Base-by-base conservation (phyloP, 441 rosid genomes). In the Populus trichocarpa region DNA sequence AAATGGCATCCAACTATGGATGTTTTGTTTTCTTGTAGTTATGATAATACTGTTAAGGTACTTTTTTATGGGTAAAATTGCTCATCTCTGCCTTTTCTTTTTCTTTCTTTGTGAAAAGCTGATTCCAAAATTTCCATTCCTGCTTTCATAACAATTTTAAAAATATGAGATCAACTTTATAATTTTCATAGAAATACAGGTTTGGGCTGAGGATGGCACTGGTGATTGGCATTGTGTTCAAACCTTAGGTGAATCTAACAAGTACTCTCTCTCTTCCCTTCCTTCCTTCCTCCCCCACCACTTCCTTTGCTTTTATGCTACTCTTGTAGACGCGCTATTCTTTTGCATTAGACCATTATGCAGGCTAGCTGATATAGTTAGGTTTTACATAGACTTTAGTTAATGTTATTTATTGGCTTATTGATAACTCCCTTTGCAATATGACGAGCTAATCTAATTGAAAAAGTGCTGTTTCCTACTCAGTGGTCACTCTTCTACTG, bases 1-100 rank as follows among this genome's bases (percentile, higher is more conserved):
- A 87, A 85, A 82, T 96, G 99, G 99, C 98, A 96, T 85, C 99
- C 99, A 7, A 93, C 92, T 40, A 46, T 90, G 90, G 98, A 92
- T 82, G 66, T 94, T 71, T 86, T 96, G 73, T 92, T 96, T 30
- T 30, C 32, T 30, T 30, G 32, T 77, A 89, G 97, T 86, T 96
- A 94, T 78, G 99, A 96, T 86, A 94, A 94, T 30, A 30, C 42
- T 38, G 42, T 38, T 38, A 38, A 38, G 42, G 42, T 38, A 38
- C 42, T 9, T 38, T 38, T 38, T 38, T 38, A 38, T 30, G 32
- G 78, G 94, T 67, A 94, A 94, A 97, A 98, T 96, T 83, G 42
- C 61, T 67, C 59, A 72, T 71, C 72, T 36, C 73, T 71, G 35
- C 32, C 4, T 30, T 30, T 30, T 30, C 61, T 36, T 14, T 50